These are phyloP conservation scores for Cantharellus anzutake DNA, from an alignment of 768 basidiomycete genomes.

Conservation along the genomic window DNA sequence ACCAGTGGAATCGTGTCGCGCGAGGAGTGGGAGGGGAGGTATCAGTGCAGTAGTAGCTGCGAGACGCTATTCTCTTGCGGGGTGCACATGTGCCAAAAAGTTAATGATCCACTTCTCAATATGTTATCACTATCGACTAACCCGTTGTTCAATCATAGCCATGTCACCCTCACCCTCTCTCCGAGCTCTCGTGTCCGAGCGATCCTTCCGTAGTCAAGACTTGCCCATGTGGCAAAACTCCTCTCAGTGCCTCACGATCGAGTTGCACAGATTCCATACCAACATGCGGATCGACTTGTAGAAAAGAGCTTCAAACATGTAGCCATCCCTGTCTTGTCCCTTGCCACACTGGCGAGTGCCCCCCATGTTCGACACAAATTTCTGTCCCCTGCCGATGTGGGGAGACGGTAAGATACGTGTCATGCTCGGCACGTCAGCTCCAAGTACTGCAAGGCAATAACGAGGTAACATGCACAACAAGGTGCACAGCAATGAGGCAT, in stretches of 20 bases:
- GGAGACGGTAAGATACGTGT: constrained; percentile 32
- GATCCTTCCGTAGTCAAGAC: constrained; percentile 46
- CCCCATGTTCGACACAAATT: constrained; percentile 53
- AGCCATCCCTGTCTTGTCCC: constrained; percentile 46
- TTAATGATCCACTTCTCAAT: constrained; percentile 5
- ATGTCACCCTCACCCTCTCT: constrained; percentile 58
- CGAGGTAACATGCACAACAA: constrained; percentile 58
- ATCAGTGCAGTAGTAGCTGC: constrained; percentile 41
- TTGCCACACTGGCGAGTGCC: constrained; percentile 69
- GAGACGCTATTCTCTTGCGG: constrained; percentile 61
- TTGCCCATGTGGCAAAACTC: constrained; percentile 68
- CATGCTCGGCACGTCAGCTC: constrained; percentile 30
- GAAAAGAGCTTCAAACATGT: constrained; percentile 43
- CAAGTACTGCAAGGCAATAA: constrained; percentile 14
- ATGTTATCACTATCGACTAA: constrained; percentile 6
- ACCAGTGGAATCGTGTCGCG: too few relatives aligned
- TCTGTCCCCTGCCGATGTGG: constrained; percentile 80
- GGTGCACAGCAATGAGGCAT: constrained; percentile 55
- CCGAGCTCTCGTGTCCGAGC: constrained; percentile 44
- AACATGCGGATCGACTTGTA: constrained; percentile 53
- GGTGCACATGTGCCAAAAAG: constrained; percentile 47
- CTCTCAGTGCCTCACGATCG: constrained; percentile 30
- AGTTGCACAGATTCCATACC: constrained; percentile 29
- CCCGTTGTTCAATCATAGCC: neutral
- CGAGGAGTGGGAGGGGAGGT: constrained; percentile 45